Percentiles rank a stretch among this genome's conserved stretches.
Conservation (phyloP, 75 land plant genomes). For the Sequoiadendron giganteum region DNA sequence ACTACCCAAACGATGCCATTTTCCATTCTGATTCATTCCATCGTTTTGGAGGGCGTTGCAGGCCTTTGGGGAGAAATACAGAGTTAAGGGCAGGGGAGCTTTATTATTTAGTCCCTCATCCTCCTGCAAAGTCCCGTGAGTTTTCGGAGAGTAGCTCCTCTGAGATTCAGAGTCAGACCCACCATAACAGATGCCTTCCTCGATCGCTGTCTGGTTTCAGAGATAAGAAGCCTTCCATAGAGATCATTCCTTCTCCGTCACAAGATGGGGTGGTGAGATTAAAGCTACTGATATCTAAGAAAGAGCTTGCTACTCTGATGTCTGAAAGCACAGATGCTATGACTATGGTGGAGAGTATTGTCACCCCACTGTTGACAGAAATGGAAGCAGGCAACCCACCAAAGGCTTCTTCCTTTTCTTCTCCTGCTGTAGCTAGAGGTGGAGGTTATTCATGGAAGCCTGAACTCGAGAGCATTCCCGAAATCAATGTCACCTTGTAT, state of each 20-base stretch:
- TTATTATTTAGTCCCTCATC: neutral
- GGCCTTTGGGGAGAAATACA: neutral
- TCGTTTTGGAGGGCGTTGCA: neutral
- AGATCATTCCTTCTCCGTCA: constrained; percentile 6
- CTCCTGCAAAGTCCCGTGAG: neutral
- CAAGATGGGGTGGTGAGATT: constrained; percentile 7
- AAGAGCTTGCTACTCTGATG: constrained; percentile 8
- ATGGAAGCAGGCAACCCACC: neutral
- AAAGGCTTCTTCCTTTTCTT: neutral
- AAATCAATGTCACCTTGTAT: constrained; percentile 13
- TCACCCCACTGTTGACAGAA: constrained; percentile 1
- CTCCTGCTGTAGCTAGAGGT: neutral
- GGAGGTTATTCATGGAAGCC: constrained; percentile 9
- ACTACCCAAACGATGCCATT: constrained; percentile 1
- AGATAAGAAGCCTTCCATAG: constrained; percentile 2
- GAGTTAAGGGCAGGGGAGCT: neutral
- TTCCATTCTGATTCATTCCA: constrained; percentile 3
- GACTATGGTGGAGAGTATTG: constrained; percentile 11
- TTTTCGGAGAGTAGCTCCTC: neutral
- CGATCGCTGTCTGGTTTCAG: neutral
- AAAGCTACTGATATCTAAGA: constrained; percentile 10
- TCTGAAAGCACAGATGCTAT: constrained; percentile 11
- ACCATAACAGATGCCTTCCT: neutral
- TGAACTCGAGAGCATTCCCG: constrained; percentile 4
- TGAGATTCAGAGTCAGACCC: neutral